A percentile compares a stretch with the other conserved stretches of the same genome.
phyloP scores from a whole-genome alignment of 441 rosid genomes.

The Euphorbia celastroides region DNA sequence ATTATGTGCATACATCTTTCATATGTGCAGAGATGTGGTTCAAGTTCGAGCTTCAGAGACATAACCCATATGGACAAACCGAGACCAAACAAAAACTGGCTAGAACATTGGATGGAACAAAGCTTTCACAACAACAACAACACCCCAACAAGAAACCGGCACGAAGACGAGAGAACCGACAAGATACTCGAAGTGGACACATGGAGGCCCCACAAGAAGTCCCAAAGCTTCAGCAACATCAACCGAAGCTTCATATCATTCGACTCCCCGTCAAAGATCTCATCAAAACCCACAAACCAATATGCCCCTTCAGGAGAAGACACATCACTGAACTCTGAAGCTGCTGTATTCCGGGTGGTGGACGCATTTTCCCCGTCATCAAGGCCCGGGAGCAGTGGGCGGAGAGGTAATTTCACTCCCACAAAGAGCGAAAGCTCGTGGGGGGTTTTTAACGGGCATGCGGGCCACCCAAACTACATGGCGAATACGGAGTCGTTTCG shows the following conservation, averaged over 20 bases:
- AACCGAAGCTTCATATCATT: conserved; percentile 34
- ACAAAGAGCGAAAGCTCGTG: conserved; percentile 51
- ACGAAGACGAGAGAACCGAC: conserved; percentile 51
- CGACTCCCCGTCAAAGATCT: conserved; percentile 29
- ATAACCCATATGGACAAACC: conserved; percentile 34
- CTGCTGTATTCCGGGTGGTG: conserved; percentile 39
- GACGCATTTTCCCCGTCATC: conserved; percentile 60
- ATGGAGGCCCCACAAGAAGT: conserved; percentile 37
- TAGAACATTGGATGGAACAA: conserved; percentile 70
- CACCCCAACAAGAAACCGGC: conserved; percentile 20
- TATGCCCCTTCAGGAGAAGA: conserved; percentile 42
- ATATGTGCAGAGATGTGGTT: conserved; percentile 45
- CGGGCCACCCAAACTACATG: conserved; percentile 88
- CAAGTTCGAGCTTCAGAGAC: conserved; percentile 45
- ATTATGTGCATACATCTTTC: conserved; percentile 1
- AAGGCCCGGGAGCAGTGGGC: conserved; percentile 42
- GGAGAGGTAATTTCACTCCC: conserved; percentile 60
- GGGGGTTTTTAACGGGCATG: conserved; percentile 48
- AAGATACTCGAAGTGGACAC: conserved; percentile 84
- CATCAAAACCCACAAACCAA: conserved; percentile 37
- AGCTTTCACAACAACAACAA: conserved; percentile 32
- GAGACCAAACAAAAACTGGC: conserved; percentile 48
- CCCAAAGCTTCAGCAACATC: conserved; percentile 38
- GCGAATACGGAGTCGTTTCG: conserved; percentile 75
- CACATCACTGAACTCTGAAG: conserved; percentile 38